Conservation (phyloP, 768 basidiomycete genomes). For the Royoungia palumana region DNA sequence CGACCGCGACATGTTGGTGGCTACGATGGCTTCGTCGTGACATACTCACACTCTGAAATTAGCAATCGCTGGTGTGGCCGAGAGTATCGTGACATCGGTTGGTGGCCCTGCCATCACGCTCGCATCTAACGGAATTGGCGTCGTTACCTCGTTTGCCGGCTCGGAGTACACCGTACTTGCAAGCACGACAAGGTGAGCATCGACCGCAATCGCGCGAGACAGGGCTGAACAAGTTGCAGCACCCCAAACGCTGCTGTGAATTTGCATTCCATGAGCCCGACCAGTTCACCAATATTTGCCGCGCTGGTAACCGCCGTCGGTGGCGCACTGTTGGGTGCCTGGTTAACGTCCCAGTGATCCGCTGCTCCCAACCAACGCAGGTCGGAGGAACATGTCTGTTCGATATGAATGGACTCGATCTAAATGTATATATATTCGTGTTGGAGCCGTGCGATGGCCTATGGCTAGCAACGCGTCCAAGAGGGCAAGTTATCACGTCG, state of each 20-base stretch:
- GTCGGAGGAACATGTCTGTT: background rate
- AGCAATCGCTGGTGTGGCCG: conserved; percentile 54
- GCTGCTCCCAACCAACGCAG: no score
- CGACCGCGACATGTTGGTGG: conserved; percentile 26
- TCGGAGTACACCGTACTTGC: conserved; percentile 48
- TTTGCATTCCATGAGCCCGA: conserved; percentile 12
- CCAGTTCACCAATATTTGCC: conserved; percentile 27
- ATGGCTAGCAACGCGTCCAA: background rate
- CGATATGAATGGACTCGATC: background rate
- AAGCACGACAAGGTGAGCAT: conserved; percentile 14
- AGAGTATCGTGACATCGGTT: conserved; percentile 54
- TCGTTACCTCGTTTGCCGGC: conserved; percentile 51
- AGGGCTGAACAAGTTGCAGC: conserved; percentile 5
- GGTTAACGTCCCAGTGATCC: conserved; percentile 32
- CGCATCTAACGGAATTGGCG: conserved; percentile 39
- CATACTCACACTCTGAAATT: background rate
- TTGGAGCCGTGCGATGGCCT: background rate
- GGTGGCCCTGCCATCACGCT: conserved; percentile 63
- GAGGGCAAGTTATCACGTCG: background rate
- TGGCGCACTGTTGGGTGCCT: conserved; percentile 39
- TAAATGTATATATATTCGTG: background rate
- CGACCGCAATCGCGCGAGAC: background rate
- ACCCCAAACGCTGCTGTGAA: conserved; percentile 14
- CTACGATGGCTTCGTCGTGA: background rate
- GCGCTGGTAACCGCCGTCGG: conserved; percentile 29